phyloP scores from a whole-genome alignment of 768 basidiomycete species.

The Auriculariales sp. region DNA sequence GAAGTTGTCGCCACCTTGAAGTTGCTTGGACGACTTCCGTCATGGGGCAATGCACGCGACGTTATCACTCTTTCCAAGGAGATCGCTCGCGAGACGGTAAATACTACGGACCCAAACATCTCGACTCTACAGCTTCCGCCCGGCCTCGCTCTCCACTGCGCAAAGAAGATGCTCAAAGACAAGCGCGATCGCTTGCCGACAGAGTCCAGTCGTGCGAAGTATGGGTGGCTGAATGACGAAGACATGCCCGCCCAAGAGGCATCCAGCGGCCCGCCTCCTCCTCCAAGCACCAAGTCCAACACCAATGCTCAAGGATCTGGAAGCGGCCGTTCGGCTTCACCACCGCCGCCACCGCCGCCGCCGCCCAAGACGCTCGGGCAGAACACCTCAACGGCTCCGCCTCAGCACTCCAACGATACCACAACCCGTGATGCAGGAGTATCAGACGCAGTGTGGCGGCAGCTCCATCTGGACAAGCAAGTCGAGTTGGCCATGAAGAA shows the following conservation, averaged over 20 bases:
- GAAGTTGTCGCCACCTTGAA: constrained; percentile 26
- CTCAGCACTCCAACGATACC: background rate
- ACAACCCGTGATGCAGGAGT: constrained; percentile 35
- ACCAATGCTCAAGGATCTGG: background rate
- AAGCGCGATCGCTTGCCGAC: constrained; percentile 11
- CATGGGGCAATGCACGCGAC: constrained; percentile 63
- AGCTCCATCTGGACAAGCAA: constrained; percentile 28
- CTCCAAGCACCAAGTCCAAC: background rate
- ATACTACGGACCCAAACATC: constrained; percentile 8
- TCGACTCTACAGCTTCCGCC: constrained; percentile 6
- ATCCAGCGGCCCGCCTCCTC: background rate
- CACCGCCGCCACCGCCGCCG: background rate
- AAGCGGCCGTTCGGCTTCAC: constrained; percentile 1
- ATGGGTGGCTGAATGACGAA: background rate
- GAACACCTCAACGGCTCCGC: background rate
- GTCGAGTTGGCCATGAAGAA: constrained; percentile 10
- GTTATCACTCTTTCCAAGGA: constrained; percentile 37
- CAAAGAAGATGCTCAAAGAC: constrained; percentile 11
- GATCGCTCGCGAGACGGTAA: constrained; percentile 29
- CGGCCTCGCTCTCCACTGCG: constrained; percentile 13
- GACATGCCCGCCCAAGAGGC: background rate
- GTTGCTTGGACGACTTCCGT: constrained; percentile 25
- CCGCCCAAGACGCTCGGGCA: background rate
- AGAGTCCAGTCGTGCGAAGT: constrained; percentile 7
- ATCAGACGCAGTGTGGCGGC: constrained; percentile 33